Evolutionary conservation across 305 asterid species (phyloP), one percentile per base, ranked within the genome.

Genomic region (Fraxinus velutina): DNA sequence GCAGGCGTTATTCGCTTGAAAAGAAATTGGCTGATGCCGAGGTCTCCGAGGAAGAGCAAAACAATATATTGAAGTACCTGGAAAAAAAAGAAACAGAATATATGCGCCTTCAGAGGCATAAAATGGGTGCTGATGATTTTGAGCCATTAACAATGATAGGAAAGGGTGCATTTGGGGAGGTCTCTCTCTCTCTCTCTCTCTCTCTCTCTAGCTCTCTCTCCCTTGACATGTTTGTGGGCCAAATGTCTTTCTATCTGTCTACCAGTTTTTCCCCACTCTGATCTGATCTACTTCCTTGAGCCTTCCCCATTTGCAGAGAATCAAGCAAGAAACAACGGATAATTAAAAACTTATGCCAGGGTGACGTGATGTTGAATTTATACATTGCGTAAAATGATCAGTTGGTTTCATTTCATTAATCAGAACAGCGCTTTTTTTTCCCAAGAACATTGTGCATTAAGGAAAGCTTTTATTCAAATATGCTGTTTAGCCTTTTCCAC

Each of bases 141-240:
- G 94, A 92, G 87, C 97, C 93, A 5, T 75, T 93, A 78, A 93
- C 97, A 34, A 93, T 93, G 94, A 93, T 93, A 73, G 97, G 97
- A 75, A 93, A 93, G 93, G 97, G 97, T 81, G 97, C 97, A 72
- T 94, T 94, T 86, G 97, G 98, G 27, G 98, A 94, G 97, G 98
- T 92, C 68, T 83, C 80, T 82, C 79, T 76, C 62, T 82, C 74
- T 80, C 82, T 92, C 68, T 83, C 80, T 82, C 79, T 76, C 62
- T 82, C 74, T 80, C 82, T 22, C 77, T 62, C 78, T 32, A 55
- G 68, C 42, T 36, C 57, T 52, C 70, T 60, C 30, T 2, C 10
- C 70, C 27, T 19, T 60, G 12, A 17, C 70, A 17, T 21, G 29
- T 6, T 6, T 60, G 70, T 7, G 13, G 4, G 70, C 9, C 7